Evolutionary conservation across 371 early-diverging fungal genomes (phyloP).

Genomic region (Nematocida major): DNA sequence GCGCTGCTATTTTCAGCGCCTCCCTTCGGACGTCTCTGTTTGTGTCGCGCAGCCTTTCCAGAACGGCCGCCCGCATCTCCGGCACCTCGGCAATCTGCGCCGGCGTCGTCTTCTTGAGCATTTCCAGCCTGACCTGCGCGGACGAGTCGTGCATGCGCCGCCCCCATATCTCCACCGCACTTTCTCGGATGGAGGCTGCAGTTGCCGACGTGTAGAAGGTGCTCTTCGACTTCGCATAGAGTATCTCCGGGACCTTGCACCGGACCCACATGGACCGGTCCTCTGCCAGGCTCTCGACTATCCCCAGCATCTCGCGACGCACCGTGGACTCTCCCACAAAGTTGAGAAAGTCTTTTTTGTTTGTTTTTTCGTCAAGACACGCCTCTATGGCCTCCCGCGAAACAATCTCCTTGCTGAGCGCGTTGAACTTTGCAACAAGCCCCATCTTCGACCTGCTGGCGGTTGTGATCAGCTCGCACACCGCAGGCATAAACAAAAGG

Average conservation of each 20-base stretch:
- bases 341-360: constrained; percentile 29
- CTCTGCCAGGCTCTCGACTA: constrained; percentile 9
- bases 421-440: constrained; percentile 19
- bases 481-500: constrained; percentile 12
- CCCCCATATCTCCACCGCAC: neutral
- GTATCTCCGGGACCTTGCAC: constrained; percentile 3
- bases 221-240: constrained; percentile 14
- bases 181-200: neutral
- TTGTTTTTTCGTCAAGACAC: neutral
- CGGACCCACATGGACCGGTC: constrained; percentile 37
- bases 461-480: neutral
- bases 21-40: constrained; percentile 17
- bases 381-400: neutral
- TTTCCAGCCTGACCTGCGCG: neutral
- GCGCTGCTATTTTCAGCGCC: neutral
- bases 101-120: neutral
- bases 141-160: constrained; percentile 13
- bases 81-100: neutral
- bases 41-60: constrained; percentile 25
- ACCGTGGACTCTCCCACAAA: constrained; percentile 24
- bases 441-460: neutral
- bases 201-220: constrained; percentile 29
- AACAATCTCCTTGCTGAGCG: constrained; percentile 16
- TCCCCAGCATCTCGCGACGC: constrained; percentile 3
- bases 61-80: neutral